These are phyloP conservation scores for Neoascochyta sp. DNA, from an alignment of 2,329 filamentous ascomycete genomes.

Conservation along the genomic window DNA sequence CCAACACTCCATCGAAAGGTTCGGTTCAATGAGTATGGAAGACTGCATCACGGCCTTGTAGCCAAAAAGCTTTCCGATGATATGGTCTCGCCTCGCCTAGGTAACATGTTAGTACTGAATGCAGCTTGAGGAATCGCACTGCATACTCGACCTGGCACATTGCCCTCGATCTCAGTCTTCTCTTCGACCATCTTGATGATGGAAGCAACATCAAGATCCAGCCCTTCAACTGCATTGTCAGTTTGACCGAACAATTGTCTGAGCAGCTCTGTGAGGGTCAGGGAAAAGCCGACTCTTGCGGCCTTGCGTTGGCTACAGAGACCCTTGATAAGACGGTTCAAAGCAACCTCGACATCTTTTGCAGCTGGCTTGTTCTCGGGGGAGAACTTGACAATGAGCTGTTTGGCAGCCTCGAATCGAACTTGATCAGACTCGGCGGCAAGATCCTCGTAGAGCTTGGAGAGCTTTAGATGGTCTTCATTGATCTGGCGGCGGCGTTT, in stretches of 20 bases:
- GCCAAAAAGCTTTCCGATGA: slow-evolving; percentile 82
- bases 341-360: slow-evolving; percentile 39
- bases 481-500: slow-evolving; percentile 38
- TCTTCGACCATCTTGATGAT: slow-evolving; percentile 52
- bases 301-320: slow-evolving; percentile 87
- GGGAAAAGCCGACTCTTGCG: slow-evolving; percentile 81
- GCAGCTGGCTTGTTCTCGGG: slow-evolving; percentile 36
- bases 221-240: slow-evolving; percentile 25
- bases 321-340: slow-evolving; percentile 67
- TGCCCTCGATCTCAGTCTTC: slow-evolving; percentile 51
- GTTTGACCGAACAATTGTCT: slow-evolving; percentile 61
- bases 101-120: slow-evolving; percentile 39
- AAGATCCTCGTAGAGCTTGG: slow-evolving; percentile 46
- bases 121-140: slow-evolving; percentile 1
- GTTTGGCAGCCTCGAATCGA: slow-evolving; percentile 45
- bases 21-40: slow-evolving; percentile 61
- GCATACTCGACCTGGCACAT: slow-evolving; percentile 53
- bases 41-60: slow-evolving; percentile 82
- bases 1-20: slow-evolving; percentile 57
- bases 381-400: slow-evolving; percentile 43
- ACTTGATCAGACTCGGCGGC: slow-evolving; percentile 45
- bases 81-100: slow-evolving; percentile 79
- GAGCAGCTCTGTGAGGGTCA: slow-evolving; percentile 80
- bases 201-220: slow-evolving; percentile 40
- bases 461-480: slow-evolving; percentile 42